Percentiles rank a stretch among this genome's conserved stretches.
phyloP scores from a whole-genome alignment of 345 rosid genomes.

The Stellera chamaejasme region DNA sequence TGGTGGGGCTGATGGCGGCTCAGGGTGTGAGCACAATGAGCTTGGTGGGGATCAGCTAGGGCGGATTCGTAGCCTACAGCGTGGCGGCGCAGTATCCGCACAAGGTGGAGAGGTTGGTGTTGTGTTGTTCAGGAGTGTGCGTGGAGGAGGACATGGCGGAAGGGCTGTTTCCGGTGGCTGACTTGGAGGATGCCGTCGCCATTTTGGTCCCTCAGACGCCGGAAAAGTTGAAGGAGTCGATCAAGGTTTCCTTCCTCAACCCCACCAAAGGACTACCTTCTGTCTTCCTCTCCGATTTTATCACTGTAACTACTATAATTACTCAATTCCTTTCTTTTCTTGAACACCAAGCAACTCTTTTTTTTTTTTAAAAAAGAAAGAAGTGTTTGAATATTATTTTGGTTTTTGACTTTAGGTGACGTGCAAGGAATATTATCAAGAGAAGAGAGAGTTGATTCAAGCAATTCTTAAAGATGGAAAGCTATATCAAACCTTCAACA shows the following conservation, averaged over 20 bases:
- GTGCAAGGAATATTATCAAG: slow-evolving; percentile 23
- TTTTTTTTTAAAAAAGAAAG: too few species aligned
- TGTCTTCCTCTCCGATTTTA: neutral
- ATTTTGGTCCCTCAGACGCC: slow-evolving; percentile 18
- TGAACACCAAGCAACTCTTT: too few species aligned
- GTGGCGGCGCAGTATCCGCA: slow-evolving; percentile 18
- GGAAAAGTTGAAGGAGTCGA: slow-evolving; percentile 13
- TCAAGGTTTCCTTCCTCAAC: slow-evolving; percentile 10
- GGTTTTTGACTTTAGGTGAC: slow-evolving; percentile 19
- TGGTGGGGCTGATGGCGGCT: slow-evolving; percentile 8
- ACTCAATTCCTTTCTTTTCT: too few species aligned
- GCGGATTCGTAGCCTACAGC: slow-evolving; percentile 21
- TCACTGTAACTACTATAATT: neutral
- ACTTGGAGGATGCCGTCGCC: slow-evolving; percentile 15
- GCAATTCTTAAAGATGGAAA: slow-evolving; percentile 21
- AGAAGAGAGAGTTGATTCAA: slow-evolving; percentile 27
- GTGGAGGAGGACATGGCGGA: slow-evolving; percentile 23
- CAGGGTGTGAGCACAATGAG: slow-evolving; percentile 13
- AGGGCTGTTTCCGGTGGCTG: slow-evolving; percentile 10
- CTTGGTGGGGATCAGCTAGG: slow-evolving; percentile 22
- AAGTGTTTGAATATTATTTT: neutral
- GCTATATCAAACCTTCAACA: slow-evolving; percentile 15
- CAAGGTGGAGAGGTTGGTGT: slow-evolving; percentile 16
- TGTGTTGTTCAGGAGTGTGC: slow-evolving; percentile 17
- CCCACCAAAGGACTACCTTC: slow-evolving; percentile 12